Evolutionary conservation across 441 rosid species (phyloP).

Genomic region (Aquilaria agallochum): DNA sequence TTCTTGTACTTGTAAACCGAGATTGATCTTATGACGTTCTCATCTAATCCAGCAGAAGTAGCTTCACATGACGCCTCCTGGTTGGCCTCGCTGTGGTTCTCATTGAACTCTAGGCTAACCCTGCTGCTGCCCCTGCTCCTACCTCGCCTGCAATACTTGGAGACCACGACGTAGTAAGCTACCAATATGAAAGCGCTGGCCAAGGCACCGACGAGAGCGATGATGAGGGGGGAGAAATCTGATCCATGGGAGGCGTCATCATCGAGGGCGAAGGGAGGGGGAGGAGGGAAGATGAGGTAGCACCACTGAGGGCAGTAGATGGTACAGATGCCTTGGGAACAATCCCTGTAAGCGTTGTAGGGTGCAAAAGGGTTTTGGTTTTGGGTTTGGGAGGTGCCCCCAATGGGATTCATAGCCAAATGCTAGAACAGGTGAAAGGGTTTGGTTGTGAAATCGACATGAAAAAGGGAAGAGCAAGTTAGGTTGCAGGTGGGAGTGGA

Average conservation of each 20-base stretch:
- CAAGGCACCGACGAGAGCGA: slow-evolving; percentile 70
- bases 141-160: slow-evolving; percentile 51
- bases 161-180: slow-evolving; percentile 68
- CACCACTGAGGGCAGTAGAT: slow-evolving; percentile 87
- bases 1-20: slow-evolving; percentile 46
- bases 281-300: slow-evolving; percentile 74
- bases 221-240: slow-evolving; percentile 71
- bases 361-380: slow-evolving; percentile 71
- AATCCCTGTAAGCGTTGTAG: slow-evolving; percentile 55
- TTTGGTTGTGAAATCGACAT: neutral
- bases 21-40: slow-evolving; percentile 47
- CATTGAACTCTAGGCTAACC: slow-evolving; percentile 10
- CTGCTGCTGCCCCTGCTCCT: slow-evolving; percentile 12
- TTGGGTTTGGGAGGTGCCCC: slow-evolving; percentile 24
- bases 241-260: slow-evolving; percentile 27
- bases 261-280: slow-evolving; percentile 40
- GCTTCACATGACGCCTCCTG: slow-evolving; percentile 13
- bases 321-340: slow-evolving; percentile 79
- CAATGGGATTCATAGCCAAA: slow-evolving; percentile 49
- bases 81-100: slow-evolving; percentile 13
- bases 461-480: neutral
- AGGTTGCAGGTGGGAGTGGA: neutral
- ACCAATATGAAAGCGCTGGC: slow-evolving; percentile 65
- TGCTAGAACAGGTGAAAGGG: neutral
- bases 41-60: slow-evolving; percentile 48